Conservation (phyloP, 257 asterid species). For the Lantana camara region DNA sequence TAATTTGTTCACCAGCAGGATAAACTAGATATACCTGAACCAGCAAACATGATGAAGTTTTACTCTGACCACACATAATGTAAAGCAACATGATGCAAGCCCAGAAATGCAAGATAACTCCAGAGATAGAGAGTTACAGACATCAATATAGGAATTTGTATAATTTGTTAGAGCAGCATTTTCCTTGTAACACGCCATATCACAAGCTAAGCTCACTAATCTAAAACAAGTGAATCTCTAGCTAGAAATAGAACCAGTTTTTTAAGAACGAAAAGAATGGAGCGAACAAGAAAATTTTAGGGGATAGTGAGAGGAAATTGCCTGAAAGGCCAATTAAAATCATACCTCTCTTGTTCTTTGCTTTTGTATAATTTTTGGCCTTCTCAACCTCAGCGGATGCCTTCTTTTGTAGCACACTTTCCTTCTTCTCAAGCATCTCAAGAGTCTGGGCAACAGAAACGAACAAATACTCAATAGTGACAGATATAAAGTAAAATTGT, state of each 20-base stretch:
- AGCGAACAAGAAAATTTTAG: background rate
- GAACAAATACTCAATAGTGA: background rate
- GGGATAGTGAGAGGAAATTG: background rate
- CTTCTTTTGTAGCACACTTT: conserved; percentile 68
- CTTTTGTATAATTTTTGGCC: conserved; percentile 53
- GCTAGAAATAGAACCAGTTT: background rate
- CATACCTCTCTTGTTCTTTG: conserved; percentile 64
- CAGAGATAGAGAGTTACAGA: background rate
- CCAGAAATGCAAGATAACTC: no score
- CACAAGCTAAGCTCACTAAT: background rate
- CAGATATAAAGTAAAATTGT: background rate
- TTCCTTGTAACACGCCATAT: background rate
- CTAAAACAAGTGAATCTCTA: background rate
- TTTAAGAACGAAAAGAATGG: background rate
- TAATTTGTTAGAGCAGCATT: background rate
- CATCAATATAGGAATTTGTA: background rate
- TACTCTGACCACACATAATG: no score
- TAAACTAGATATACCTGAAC: background rate
- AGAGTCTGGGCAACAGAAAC: conserved; percentile 47
- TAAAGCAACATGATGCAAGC: no score
- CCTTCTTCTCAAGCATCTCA: conserved; percentile 86
- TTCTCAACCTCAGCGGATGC: conserved; percentile 73
- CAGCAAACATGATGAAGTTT: background rate
- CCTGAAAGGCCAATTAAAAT: background rate
- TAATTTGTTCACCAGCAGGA: background rate